Conservation (phyloP, 1,284 basidiomycete species). For the Rhodotorula mucilaginosa region DNA sequence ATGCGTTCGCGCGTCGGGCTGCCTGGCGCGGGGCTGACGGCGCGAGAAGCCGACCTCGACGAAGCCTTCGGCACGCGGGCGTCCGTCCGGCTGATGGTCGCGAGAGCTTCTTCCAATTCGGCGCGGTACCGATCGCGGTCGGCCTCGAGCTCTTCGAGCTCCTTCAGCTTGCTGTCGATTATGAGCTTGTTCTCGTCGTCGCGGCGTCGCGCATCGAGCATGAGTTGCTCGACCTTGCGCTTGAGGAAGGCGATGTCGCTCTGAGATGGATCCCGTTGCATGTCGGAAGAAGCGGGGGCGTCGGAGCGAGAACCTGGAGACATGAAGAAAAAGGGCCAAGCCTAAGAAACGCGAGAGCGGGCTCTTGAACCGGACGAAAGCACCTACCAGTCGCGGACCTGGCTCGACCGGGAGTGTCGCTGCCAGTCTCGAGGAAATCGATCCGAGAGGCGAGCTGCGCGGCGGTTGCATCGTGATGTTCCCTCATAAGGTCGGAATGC, state of each 20-base stretch:
- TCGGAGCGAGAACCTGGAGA: not conserved
- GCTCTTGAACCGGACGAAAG: not conserved
- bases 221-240: not conserved
- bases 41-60: not conserved
- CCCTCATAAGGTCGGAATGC: not conserved
- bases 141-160: slow-evolving; percentile 9
- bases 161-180: slow-evolving; percentile 8
- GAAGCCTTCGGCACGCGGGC: slow-evolving; percentile 3
- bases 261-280: not conserved
- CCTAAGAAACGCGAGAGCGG: not conserved
- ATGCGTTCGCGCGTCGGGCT: not conserved
- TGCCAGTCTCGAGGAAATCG: not conserved
- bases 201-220: not conserved
- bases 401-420: not conserved
- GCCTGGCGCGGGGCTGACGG: not conserved
- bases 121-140: slow-evolving; percentile 14
- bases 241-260: slow-evolving; percentile 2
- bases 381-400: too few relatives aligned
- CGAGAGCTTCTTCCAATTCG: not conserved
- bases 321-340: too few relatives aligned
- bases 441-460: not conserved
- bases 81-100: not conserved
- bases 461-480: not conserved
- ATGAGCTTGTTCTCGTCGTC: not conserved
- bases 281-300: not conserved